Base-by-base conservation (phyloP, 768 basidiomycete genomes). In the Nidularia sp. region DNA sequence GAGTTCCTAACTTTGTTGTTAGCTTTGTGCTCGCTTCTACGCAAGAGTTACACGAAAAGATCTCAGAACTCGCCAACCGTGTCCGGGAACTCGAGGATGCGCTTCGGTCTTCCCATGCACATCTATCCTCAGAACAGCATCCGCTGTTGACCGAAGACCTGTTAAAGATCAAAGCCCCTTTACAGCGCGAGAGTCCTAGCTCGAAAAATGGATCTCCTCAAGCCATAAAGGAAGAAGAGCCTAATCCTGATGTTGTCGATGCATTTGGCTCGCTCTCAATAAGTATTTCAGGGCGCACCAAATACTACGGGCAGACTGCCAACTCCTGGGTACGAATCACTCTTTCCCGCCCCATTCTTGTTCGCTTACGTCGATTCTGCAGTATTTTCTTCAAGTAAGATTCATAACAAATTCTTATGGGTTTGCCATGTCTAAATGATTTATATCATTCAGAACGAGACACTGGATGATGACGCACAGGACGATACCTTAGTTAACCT, bases 211-310 rank as follows among this genome's bases (percentile, higher is more conserved):
- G 67, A 13, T 55, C 62, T 29, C 55, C 61, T 41, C 65, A 61
- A 22, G 59, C 70, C 8, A 57, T 76, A 45, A 86, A 86, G 53
- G 85, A 87, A 60, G 85, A 86, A 56, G 84, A 85, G 51, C 70
- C 67, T 53, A 78, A 80, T 51, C 78, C 79, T 6, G 88, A 90
- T 58, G 75, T 89, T 44, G 80, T 90, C 4, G 87, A 90, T 64
- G 87, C 89, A 7, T 90, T 90, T 63, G 89, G 89, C 15, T 86
- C 88, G 0, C 69, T 91, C n/a, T 82, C 84, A 8, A 86, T 91
- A 57, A 85, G 76, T 45, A 69, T 85, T 18, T 81, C 84, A 1
- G 89, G 89, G 5, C 80, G 83, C 44, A 80, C 88, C 22, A 90
- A 86, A 61, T 90, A 87, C 60, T 89, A 78, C 57, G 88, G 88